phyloP scores from a whole-genome alignment of 2,329 filamentous ascomycete genomes.

The Trichoderma simmonsii region DNA sequence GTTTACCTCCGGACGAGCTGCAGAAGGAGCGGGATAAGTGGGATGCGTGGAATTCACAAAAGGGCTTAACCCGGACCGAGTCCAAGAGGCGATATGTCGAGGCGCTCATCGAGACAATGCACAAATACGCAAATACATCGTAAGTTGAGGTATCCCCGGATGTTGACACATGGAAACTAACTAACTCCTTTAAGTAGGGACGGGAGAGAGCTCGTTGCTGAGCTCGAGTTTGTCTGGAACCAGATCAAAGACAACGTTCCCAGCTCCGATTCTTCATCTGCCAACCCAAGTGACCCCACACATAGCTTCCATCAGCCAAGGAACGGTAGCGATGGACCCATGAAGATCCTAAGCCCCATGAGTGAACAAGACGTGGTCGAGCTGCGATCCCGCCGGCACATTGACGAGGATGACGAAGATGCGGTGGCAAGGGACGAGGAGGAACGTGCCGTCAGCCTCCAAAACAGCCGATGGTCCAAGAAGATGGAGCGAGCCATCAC shows the following conservation, averaged over 20 bases:
- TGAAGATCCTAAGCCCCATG: conserved; percentile 78
- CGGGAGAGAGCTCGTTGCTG: conserved; percentile 80
- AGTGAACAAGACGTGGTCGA: conserved; percentile 75
- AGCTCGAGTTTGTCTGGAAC: conserved; percentile 99
- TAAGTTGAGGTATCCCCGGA: conserved; percentile 32
- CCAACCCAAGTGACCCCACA: conserved; percentile 40
- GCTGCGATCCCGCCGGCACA: conserved; percentile 48
- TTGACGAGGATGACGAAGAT: conserved; percentile 45
- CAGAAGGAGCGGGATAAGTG: conserved; percentile 66
- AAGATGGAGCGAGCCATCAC: conserved; percentile 83
- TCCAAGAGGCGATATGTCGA: conserved; percentile 93
- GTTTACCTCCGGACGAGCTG: conserved; percentile 51
- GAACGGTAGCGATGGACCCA: conserved; percentile 51
- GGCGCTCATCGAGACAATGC: conserved; percentile 94
- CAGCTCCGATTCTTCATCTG: conserved; percentile 57
- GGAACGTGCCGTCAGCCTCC: conserved; percentile 24
- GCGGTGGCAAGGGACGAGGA: conserved; percentile 32
- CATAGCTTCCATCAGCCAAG: conserved; percentile 47
- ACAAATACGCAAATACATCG: conserved; percentile 86
- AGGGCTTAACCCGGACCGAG: conserved; percentile 79
- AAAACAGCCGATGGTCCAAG: conserved; percentile 64
- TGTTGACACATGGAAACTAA: neutral
- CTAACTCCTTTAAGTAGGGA: conserved; percentile 48
- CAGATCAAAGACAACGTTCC: conserved; percentile 87
- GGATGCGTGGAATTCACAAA: conserved; percentile 94